These are phyloP conservation scores for Saturnispora hagleri DNA, from an alignment of 805 yeast genomes.

Conservation along the genomic window DNA sequence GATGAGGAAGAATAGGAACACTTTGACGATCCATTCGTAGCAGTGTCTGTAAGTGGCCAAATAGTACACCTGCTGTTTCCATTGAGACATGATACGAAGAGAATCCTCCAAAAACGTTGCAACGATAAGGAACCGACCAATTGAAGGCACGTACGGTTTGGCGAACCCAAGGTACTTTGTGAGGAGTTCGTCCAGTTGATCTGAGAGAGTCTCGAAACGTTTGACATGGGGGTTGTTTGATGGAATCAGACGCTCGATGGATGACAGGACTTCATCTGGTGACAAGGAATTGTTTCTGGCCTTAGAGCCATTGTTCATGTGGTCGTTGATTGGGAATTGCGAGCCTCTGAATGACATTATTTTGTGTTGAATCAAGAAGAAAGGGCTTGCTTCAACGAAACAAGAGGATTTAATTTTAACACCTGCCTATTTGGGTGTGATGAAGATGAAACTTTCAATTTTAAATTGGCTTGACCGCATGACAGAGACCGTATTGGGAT, in stretches of 20 bases:
- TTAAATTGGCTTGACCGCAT: background rate
- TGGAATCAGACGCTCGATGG: slow-evolving; percentile 18
- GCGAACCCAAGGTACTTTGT: slow-evolving; percentile 43
- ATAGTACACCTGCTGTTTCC: slow-evolving; percentile 86
- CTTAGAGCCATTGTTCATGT: slow-evolving; percentile 2
- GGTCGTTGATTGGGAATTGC: slow-evolving; percentile 19
- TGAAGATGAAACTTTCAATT: background rate
- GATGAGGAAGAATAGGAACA: slow-evolving; percentile 59
- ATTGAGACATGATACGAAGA: slow-evolving; percentile 71
- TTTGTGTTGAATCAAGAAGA: background rate
- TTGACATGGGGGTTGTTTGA: slow-evolving; percentile 25
- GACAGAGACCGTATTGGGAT: background rate
- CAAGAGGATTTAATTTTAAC: background rate
- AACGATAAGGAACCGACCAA: slow-evolving; percentile 84
- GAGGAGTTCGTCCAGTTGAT: slow-evolving; percentile 44
- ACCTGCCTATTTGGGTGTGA: background rate
- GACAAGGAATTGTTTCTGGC: slow-evolving; percentile 5
- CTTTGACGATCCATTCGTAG: slow-evolving; percentile 67
- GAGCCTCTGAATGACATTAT: slow-evolving; percentile 28
- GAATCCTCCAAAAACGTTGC: slow-evolving; percentile 93
- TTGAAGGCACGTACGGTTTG: slow-evolving; percentile 72
- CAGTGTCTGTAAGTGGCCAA: slow-evolving; percentile 70
- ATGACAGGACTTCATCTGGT: background rate
- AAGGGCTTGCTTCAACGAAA: background rate
- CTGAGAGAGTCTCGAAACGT: slow-evolving; percentile 42